Conservation (phyloP, 805 yeast genomes). For the Cyberlindnera mississippiensis region DNA sequence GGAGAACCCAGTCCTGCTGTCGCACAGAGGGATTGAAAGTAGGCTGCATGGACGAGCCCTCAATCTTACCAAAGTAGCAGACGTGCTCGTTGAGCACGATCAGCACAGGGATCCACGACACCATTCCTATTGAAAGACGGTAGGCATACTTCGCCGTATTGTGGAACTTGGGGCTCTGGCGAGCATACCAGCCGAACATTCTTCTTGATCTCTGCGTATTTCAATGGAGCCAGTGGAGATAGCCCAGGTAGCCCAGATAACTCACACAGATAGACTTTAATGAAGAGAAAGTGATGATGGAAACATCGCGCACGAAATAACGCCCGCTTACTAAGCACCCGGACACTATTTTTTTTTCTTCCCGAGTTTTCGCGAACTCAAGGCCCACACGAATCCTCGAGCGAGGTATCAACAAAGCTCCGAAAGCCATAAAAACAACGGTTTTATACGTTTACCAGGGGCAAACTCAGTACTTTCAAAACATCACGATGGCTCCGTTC, state of each 20-base stretch:
- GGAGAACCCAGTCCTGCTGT: slow-evolving; percentile 56
- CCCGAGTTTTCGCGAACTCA: too few species aligned
- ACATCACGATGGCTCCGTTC: slow-evolving; percentile 27
- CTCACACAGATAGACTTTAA: too few species aligned
- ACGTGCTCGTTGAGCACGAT: slow-evolving; percentile 66
- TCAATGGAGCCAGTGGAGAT: too few species aligned
- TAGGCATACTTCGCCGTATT: slow-evolving; percentile 27
- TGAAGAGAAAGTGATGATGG: too few species aligned
- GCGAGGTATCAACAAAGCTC: too few species aligned
- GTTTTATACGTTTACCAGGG: too few species aligned
- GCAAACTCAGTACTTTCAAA: background rate
- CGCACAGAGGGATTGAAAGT: slow-evolving; percentile 67
- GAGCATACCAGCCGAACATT: slow-evolving; percentile 7
- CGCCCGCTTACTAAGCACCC: too few species aligned
- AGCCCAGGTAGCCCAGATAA: too few species aligned
- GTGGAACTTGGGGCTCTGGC: slow-evolving; percentile 9
- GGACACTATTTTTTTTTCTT: background rate
- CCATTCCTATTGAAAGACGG: slow-evolving; percentile 33
- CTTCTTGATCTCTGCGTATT: too few species aligned
- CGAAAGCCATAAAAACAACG: too few species aligned
- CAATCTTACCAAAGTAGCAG: slow-evolving; percentile 66
- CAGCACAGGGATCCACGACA: slow-evolving; percentile 79
- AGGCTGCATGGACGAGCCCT: slow-evolving; percentile 88
- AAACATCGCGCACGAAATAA: too few species aligned
- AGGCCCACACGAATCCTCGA: too few species aligned